Conservation (phyloP, 345 rosid species). For the Aquilaria sinensis region DNA sequence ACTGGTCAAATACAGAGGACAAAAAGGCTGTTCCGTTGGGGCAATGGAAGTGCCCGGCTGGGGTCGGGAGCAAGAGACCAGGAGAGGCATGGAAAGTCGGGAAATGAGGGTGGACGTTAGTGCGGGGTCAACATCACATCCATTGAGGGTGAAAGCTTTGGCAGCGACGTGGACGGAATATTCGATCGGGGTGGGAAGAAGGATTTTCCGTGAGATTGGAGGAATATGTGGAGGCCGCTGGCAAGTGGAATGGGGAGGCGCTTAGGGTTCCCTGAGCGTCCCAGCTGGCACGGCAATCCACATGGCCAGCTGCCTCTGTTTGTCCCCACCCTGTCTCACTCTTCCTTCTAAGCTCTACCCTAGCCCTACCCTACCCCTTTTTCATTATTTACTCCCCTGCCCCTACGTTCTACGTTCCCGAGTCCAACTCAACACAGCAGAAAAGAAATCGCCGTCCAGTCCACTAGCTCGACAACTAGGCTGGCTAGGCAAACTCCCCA, state of each 20-base stretch:
- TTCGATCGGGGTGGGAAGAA: neutral
- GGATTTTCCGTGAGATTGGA: neutral
- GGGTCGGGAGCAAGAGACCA: too few species aligned
- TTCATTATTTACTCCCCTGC: neutral
- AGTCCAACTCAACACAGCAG: too few species aligned
- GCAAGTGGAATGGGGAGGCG: neutral
- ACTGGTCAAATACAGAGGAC: too few species aligned
- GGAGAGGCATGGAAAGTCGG: too few species aligned
- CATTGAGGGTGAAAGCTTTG: neutral
- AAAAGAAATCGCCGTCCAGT: too few species aligned
- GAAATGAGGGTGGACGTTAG: too few species aligned
- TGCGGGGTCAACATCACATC: neutral
- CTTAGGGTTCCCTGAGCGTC: conserved; percentile 28
- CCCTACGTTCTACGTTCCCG: neutral
- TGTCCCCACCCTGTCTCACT: neutral
- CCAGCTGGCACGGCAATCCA: conserved; percentile 33
- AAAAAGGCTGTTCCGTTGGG: too few species aligned
- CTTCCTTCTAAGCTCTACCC: neutral
- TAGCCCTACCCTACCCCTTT: neutral
- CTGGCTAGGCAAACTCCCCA: too few species aligned
- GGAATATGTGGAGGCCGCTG: conserved; percentile 18
- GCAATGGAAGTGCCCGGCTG: too few species aligned
- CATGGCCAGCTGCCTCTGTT: conserved; percentile 25
- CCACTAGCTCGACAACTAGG: too few species aligned
- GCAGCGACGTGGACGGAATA: neutral